Conservation (phyloP, 2,329 filamentous ascomycete genomes). For the Pseudocercospora fuligena region DNA sequence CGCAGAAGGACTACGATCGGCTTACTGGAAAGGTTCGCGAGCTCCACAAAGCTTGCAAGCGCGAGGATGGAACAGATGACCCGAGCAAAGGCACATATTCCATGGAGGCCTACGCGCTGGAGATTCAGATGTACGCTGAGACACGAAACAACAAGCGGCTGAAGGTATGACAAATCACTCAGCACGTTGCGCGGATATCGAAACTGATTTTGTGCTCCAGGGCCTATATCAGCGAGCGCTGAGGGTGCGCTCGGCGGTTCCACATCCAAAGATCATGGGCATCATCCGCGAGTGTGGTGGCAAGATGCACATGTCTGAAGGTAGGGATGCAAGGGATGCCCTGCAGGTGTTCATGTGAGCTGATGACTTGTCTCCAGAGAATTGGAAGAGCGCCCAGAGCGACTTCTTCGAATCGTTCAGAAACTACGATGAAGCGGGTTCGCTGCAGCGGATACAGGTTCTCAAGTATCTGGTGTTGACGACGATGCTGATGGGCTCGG, state of each 20-base stretch:
- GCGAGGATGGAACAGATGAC: constrained; percentile 84
- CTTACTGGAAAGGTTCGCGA: constrained; percentile 84
- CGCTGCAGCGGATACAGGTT: constrained; percentile 93
- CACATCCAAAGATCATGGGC: constrained; percentile 98
- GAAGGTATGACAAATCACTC: constrained; percentile 59
- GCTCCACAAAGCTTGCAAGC: constrained; percentile 86
- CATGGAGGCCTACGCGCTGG: constrained; percentile 91
- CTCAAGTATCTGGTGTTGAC: constrained; percentile 95
- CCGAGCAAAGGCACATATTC: constrained; percentile 95
- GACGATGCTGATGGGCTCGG: constrained; percentile 97
- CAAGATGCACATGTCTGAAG: constrained; percentile 99
- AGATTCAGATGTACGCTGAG: constrained; percentile 98
- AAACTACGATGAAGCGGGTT: constrained; percentile 98
- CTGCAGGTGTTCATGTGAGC: constrained; percentile 25
- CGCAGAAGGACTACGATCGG: constrained; percentile 83
- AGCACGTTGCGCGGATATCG: constrained; percentile 14
- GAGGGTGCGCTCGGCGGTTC: constrained; percentile 92
- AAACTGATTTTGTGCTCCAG: constrained; percentile 40
- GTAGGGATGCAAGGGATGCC: constrained; percentile 43
- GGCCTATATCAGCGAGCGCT: constrained; percentile 88
- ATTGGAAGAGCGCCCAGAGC: constrained; percentile 95
- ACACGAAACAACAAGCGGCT: constrained; percentile 97
- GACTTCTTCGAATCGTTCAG: constrained; percentile 99
- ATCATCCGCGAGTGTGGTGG: constrained; percentile 98
- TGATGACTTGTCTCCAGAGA: constrained; percentile 62